These are phyloP conservation scores for Paramyrothecium sp. DNA, from an alignment of 2,329 filamentous ascomycete species.

Conservation along the genomic window DNA sequence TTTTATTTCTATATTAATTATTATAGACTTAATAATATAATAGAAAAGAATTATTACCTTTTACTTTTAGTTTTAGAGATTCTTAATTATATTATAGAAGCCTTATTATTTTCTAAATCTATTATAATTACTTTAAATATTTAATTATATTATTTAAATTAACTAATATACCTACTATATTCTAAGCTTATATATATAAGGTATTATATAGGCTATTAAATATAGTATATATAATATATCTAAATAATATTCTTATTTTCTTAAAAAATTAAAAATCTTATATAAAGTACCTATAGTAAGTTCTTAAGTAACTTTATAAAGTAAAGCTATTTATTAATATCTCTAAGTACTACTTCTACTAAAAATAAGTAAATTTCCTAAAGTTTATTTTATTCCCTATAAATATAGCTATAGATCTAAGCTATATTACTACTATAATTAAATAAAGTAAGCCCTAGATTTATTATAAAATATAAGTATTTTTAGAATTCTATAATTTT, in stretches of 20 bases:
- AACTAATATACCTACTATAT: conserved; percentile 2
- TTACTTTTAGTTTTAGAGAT: conserved; percentile 9
- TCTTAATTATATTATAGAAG: conserved; percentile 3
- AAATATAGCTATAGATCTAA: conserved; percentile 3
- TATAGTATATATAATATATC: conserved; percentile 15
- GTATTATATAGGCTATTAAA: conserved; percentile 4
- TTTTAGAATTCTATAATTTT: conserved; percentile 3
- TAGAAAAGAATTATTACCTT: conserved; percentile 6
- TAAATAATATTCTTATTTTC: too few relatives aligned
- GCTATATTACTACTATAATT: not conserved
- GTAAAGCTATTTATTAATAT: conserved; percentile 8
- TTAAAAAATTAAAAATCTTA: too few relatives aligned
- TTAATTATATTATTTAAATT: not conserved
- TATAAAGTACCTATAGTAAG: conserved; percentile 8
- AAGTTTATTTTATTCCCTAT: conserved; percentile 4
- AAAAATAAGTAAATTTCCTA: conserved; percentile 4
- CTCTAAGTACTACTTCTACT: conserved; percentile 9
- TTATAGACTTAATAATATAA: conserved; percentile 10
- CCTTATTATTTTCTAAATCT: conserved; percentile 6
- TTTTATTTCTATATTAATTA: conserved; percentile 11
- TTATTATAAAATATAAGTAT: conserved; percentile 2
- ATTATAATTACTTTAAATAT: not conserved
- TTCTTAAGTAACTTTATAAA: conserved; percentile 6
- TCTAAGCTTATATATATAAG: not conserved
- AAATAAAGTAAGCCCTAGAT: not conserved